Evolutionary conservation across 2,329 filamentous ascomycete genomes (phyloP), one percentile per base, ranked within the genome.

Genomic region (Chaetomium olivaceum): DNA sequence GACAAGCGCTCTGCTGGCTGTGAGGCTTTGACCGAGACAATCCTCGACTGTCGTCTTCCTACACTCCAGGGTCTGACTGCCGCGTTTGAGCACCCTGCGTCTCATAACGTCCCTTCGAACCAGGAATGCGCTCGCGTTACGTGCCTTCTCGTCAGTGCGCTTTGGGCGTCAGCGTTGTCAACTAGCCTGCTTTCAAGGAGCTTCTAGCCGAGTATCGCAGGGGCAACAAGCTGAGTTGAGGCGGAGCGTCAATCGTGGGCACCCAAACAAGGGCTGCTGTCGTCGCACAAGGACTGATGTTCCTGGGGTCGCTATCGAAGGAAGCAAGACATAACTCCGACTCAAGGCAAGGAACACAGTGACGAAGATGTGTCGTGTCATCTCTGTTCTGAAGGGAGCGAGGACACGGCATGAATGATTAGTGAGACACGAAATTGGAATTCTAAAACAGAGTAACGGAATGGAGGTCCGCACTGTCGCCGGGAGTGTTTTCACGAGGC

Each of bases 161-260:
- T 58, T 58, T 58, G 58, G 46, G 58, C 58, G 46, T 31, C 46
- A 29, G 29, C 29, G 12, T 48, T n/a, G 46, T 51, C 33, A 36
- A 36, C 33, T 60, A 21, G 27, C 27, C n/a, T 36, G 46, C n/a
- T 31, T 58, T 27, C 39, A n/a, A 43, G 33, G 23, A 58, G 9
- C 55, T 19, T 11, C 6, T 14, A n/a, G 23, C 55, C 36, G 21
- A 46, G 43, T 43, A 23, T 11, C 21, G 31, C 19, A n/a, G n/a
- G 52, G 29, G 16, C 52, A 36, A 19, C 19, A 31, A 33, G 4
- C 27, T 55, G 27, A 11, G 29, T 55, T 6, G 25, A 21, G 52
- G 52, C 52, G 19, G 52, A 21, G 27, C 52, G 19, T 14, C 27
- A 2, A 23, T 16, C 12, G 2, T 27, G 21, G 50, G 23, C 50